These are phyloP conservation scores for Volvox carteri DNA, from an alignment of 163 green algal genomes.

Conservation along the genomic window DNA sequence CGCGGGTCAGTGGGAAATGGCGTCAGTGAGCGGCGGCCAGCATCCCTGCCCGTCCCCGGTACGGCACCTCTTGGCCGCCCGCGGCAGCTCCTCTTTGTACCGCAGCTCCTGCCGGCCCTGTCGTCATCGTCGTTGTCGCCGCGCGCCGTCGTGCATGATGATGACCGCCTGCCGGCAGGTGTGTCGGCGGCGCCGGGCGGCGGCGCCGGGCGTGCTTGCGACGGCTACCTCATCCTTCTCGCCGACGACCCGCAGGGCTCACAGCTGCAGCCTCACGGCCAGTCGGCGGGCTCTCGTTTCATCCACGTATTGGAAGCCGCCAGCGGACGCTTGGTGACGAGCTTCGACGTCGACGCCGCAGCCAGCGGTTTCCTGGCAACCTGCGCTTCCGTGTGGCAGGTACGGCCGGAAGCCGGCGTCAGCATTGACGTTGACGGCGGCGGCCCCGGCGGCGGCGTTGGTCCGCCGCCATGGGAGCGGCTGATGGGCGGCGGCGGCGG, in stretches of 20 bases:
- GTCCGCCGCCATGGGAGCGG: not conserved
- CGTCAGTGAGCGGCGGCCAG: not conserved
- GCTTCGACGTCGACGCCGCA: slow-evolving; percentile 2
- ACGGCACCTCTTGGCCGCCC: slow-evolving; percentile 6
- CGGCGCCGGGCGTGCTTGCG: not conserved
- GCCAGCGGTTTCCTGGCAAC: slow-evolving; percentile 11
- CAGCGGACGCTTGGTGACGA: slow-evolving; percentile 16
- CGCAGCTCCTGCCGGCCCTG: not conserved
- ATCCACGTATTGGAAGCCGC: slow-evolving; percentile 19
- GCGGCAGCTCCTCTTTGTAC: slow-evolving; percentile 3
- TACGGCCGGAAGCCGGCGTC: slow-evolving; percentile 30
- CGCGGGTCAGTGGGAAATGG: not conserved
- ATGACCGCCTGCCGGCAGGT: too few relatives aligned
- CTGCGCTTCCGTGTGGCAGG: slow-evolving; percentile 2
- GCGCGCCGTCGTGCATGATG: not conserved
- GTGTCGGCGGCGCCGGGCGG: too few relatives aligned
- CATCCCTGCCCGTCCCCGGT: not conserved
- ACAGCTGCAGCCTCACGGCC: not conserved
- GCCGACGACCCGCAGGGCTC: not conserved
- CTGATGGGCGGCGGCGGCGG: not conserved
- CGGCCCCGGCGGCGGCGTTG: too few relatives aligned
- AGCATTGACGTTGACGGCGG: not conserved
- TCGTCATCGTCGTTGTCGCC: too few relatives aligned
- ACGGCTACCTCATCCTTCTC: slow-evolving; percentile 24
- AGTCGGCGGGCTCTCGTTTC: not conserved